Evolutionary conservation across 257 asterid genomes (phyloP).

Genomic region (Oldenlandia corymbosa): DNA sequence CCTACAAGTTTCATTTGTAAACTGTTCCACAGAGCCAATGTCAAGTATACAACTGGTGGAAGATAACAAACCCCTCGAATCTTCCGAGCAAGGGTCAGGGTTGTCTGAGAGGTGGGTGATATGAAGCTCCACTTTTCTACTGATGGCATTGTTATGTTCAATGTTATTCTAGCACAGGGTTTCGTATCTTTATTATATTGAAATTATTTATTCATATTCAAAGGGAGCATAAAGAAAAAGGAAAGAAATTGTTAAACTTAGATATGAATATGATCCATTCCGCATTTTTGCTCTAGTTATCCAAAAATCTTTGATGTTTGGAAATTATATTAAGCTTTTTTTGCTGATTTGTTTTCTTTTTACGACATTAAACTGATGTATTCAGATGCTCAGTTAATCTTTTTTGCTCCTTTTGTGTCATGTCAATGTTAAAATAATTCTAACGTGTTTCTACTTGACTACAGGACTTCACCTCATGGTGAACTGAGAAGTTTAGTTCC

Average conservation of each 20-base stretch:
- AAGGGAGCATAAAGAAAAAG: too few species aligned
- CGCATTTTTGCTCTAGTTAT: too few species aligned
- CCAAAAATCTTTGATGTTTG: too few species aligned
- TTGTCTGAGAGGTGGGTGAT: slow-evolving; percentile 60
- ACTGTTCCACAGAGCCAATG: slow-evolving; percentile 60
- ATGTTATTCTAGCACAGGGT: too few species aligned
- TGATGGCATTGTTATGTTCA: too few species aligned
- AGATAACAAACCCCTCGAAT: slow-evolving; percentile 42
- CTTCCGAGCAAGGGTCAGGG: slow-evolving; percentile 47
- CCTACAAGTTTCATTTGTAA: slow-evolving; percentile 58
- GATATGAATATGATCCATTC: too few species aligned
- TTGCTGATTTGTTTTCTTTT: too few species aligned
- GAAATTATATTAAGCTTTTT: too few species aligned
- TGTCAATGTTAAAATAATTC: neutral
- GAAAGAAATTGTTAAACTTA: too few species aligned
- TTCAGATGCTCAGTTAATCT: slow-evolving; percentile 2
- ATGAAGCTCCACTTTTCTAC: slow-evolving; percentile 12
- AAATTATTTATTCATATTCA: too few species aligned
- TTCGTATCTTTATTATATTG: too few species aligned
- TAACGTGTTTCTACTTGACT: slow-evolving; percentile 19
- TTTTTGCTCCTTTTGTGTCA: slow-evolving; percentile 6
- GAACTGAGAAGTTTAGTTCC: slow-evolving; percentile 51
- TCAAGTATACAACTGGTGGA: slow-evolving; percentile 55
- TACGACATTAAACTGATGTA: too few species aligned
- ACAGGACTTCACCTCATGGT: slow-evolving; percentile 42